phyloP scores from a whole-genome alignment of 129 eudicot genomes.

The Oenanthe sinensis region DNA sequence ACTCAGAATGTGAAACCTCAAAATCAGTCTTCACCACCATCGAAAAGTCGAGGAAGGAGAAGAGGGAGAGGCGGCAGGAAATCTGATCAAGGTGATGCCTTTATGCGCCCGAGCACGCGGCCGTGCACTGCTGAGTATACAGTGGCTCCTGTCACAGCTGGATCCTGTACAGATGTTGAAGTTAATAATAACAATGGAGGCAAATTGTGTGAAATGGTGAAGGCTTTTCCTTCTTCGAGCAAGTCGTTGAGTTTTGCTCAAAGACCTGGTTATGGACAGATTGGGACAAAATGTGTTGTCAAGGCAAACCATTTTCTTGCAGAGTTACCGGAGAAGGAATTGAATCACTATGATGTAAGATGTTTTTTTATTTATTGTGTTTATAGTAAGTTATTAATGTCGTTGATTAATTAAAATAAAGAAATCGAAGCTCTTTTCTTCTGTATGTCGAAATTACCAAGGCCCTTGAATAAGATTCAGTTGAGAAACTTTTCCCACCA shows the following conservation, averaged over 20 bases:
- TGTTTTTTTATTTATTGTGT: background rate
- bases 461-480: conserved; percentile 33
- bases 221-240: conserved; percentile 62
- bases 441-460: background rate
- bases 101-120: conserved; percentile 46
- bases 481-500: background rate
- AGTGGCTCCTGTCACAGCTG: background rate
- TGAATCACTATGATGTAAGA: conserved; percentile 87
- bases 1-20: conserved; percentile 29
- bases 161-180: background rate
- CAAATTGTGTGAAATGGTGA: conserved; percentile 19
- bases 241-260: conserved; percentile 56
- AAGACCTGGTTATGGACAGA: conserved; percentile 79
- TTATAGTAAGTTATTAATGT: background rate
- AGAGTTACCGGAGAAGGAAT: conserved; percentile 73
- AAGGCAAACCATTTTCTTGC: conserved; percentile 94
- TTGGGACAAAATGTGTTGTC: conserved; percentile 72
- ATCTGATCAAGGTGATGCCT: conserved; percentile 43
- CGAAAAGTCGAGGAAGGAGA: conserved; percentile 43
- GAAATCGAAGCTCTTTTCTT: conserved; percentile 1
- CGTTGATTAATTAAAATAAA: background rate
- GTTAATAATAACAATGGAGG: conserved; percentile 17
- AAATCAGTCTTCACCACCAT: conserved; percentile 38
- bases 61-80: conserved; percentile 50
- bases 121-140: conserved; percentile 44